Conservation (phyloP, 768 basidiomycete genomes). For the Termitomyces sp. region DNA sequence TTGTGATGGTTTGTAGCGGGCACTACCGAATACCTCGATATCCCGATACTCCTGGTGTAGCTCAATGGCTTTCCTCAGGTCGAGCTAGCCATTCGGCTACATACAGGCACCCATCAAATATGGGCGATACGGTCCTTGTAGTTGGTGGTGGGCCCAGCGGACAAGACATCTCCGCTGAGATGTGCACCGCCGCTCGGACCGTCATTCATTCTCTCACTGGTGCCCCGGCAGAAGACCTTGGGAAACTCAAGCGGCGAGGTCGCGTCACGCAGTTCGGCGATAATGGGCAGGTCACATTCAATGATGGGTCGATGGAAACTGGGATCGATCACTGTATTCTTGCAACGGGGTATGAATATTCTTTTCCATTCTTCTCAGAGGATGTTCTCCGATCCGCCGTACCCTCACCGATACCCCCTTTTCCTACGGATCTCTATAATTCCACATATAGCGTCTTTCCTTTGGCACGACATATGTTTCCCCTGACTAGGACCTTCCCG, state of each 20-base stretch:
- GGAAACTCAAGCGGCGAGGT: conserved; percentile 35
- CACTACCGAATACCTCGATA: conserved; percentile 65
- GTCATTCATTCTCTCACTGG: conserved; percentile 55
- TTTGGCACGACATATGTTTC: conserved; percentile 66
- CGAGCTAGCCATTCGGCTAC: conserved; percentile 62
- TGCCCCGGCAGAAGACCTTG: conserved; percentile 24
- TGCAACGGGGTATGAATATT: conserved; percentile 70
- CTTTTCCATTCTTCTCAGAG: conserved; percentile 56
- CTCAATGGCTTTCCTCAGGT: conserved; percentile 46
- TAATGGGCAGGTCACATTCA: conserved; percentile 46
- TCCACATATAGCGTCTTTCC: conserved; percentile 67
- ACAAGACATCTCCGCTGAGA: conserved; percentile 57
- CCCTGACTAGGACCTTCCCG: conserved; percentile 43
- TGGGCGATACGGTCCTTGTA: conserved; percentile 39
- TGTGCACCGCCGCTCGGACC: conserved; percentile 35
- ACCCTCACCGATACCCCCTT: conserved; percentile 41
- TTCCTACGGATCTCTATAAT: conserved; percentile 53
- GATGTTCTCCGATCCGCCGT: conserved; percentile 25
- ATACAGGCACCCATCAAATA: conserved; percentile 52
- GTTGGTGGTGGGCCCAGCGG: conserved; percentile 64
- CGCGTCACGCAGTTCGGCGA: conserved; percentile 36
- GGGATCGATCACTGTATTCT: conserved; percentile 61
- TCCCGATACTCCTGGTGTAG: conserved; percentile 56
- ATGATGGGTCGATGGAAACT: conserved; percentile 50
- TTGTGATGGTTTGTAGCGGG: conserved; percentile 73